Conservation (phyloP, 208 protist genomes). For the Phytomonas serpens region DNA sequence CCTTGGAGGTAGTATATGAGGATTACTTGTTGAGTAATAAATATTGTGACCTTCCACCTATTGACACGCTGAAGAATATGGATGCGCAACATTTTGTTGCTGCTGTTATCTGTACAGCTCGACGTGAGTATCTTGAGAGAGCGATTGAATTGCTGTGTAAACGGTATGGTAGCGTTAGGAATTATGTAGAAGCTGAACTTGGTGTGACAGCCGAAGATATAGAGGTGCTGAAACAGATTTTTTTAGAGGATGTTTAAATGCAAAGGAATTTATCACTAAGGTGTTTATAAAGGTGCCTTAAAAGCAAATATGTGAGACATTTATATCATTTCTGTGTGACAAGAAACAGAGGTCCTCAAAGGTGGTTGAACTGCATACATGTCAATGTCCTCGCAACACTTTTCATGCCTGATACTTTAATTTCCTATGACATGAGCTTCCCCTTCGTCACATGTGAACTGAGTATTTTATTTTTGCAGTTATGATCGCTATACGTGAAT, state of each 20-base stretch:
- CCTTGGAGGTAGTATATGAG: conserved; percentile 19
- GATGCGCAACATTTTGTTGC: conserved; percentile 13
- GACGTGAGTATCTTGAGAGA: conserved; percentile 20
- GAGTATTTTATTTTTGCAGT: neutral
- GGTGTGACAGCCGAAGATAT: conserved; percentile 17
- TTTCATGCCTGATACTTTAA: neutral
- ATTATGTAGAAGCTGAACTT: conserved; percentile 30
- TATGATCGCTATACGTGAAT: too few relatives aligned
- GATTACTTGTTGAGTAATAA: conserved; percentile 34
- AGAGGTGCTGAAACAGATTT: conserved; percentile 8
- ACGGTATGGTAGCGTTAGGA: conserved; percentile 16
- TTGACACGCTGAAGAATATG: conserved; percentile 6
- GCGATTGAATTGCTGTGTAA: conserved; percentile 20
- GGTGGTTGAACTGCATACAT: neutral
- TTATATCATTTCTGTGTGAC: neutral
- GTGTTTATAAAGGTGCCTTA: neutral
- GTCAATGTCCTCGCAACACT: neutral
- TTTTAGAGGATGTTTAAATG: conserved; percentile 5
- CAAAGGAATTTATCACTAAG: neutral
- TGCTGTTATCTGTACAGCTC: conserved; percentile 21
- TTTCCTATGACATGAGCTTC: neutral
- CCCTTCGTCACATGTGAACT: neutral
- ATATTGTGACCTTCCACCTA: conserved; percentile 14
- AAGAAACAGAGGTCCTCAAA: neutral
- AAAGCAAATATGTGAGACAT: neutral